A percentile compares a stretch with the other conserved stretches of the same genome.
Evolutionary conservation across 192 early-diverging fungal species (phyloP).

Genomic region (Funneliformis geosporum): DNA sequence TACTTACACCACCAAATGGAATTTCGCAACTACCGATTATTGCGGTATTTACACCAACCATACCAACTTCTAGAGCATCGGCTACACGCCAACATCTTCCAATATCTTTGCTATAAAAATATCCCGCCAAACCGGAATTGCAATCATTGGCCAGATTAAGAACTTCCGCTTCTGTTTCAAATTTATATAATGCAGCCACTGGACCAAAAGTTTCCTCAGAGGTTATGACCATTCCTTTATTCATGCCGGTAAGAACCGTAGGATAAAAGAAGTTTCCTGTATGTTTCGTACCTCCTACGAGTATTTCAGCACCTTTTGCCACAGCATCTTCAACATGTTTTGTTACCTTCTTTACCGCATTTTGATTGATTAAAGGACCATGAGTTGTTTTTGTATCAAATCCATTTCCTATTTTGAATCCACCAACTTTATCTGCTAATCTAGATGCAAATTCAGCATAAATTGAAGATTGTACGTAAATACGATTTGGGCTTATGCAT

Average conservation of each 20-base stretch:
- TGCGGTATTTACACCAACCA: slow-evolving; percentile 90
- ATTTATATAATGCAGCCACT: slow-evolving; percentile 74
- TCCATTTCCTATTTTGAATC: slow-evolving; percentile 75
- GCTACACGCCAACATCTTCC: slow-evolving; percentile 77
- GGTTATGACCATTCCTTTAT: slow-evolving; percentile 65
- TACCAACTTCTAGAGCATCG: slow-evolving; percentile 80
- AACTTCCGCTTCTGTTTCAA: slow-evolving; percentile 80
- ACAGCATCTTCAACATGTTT: slow-evolving; percentile 73
- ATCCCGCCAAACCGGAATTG: slow-evolving; percentile 76
- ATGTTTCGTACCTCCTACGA: slow-evolving; percentile 61
- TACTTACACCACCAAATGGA: slow-evolving; percentile 73
- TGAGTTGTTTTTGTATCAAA: slow-evolving; percentile 63
- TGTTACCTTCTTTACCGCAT: slow-evolving; percentile 68
- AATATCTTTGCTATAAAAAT: slow-evolving; percentile 80
- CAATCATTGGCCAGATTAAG: slow-evolving; percentile 73
- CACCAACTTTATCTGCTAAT: slow-evolving; percentile 54
- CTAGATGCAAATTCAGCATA: slow-evolving; percentile 64
- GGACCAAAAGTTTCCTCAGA: slow-evolving; percentile 92
- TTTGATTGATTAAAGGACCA: slow-evolving; percentile 80
- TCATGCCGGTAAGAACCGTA: slow-evolving; percentile 75
- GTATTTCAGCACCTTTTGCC: slow-evolving; percentile 66
- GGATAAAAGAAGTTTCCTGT: slow-evolving; percentile 81
- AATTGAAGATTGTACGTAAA: slow-evolving; percentile 71
- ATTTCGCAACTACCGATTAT: slow-evolving; percentile 51
- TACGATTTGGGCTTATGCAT: slow-evolving; percentile 76